Conservation (phyloP, 2,329 filamentous ascomycete species). For the Claviceps quebecensis region DNA sequence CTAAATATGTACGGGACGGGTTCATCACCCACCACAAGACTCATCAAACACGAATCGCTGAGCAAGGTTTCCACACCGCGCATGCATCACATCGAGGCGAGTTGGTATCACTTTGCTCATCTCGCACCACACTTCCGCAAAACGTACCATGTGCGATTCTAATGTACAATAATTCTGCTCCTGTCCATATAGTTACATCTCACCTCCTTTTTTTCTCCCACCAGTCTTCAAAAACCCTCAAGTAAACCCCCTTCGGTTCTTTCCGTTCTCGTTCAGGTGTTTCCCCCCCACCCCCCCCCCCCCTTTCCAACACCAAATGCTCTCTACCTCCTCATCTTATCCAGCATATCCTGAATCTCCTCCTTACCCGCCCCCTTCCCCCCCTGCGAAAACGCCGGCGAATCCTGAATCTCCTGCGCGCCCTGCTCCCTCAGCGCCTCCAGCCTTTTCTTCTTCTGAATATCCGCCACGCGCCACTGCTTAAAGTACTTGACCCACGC, state of each 20-base stretch:
- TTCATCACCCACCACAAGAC: too few relatives aligned
- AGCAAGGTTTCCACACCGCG: too few relatives aligned
- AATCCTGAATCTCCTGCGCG: conserved; percentile 43
- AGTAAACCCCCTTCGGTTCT: not conserved
- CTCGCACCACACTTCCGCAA: not conserved
- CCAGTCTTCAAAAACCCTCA: not conserved
- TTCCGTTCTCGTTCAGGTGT: not conserved
- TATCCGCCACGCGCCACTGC: conserved; percentile 84
- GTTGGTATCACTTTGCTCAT: not conserved
- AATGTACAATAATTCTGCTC: not conserved
- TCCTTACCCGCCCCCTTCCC: conserved; percentile 20
- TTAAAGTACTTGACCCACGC: conserved; percentile 99
- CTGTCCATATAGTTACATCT: not conserved
- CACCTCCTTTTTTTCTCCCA: not conserved
- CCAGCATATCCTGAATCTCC: conserved; percentile 26
- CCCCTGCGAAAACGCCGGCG: conserved; percentile 21
- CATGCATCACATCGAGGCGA: not conserved
- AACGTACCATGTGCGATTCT: not conserved
- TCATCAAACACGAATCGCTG: too few relatives aligned
- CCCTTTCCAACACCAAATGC: not conserved
- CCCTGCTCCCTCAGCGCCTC: conserved; percentile 62
- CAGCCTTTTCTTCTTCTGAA: conserved; percentile 68
- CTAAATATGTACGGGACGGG: too few relatives aligned
- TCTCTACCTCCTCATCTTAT: conserved; percentile 18
- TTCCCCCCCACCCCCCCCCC: not conserved